Evolutionary conservation across 148 eudicot genomes (phyloP), one percentile per base, ranked within the genome.

Genomic region (Camellia lanceoleosa): DNA sequence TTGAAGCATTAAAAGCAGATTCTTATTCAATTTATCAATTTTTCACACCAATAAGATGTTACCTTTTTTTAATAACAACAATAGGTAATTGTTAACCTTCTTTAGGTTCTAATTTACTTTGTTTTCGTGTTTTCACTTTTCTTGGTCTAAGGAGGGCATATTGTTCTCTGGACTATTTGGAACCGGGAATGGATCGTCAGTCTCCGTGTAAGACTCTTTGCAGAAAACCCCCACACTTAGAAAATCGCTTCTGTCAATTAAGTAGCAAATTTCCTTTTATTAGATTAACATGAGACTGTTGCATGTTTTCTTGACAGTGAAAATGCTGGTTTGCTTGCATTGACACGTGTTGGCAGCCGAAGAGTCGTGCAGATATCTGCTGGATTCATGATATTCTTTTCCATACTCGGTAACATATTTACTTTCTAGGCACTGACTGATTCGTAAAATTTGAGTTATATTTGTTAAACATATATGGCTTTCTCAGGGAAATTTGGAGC

Each of bases 331-430:
- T 85, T 95, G 84, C 89, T 95, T 16, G 99, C 90, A 0, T 61
- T 95, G 80, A 95, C 97, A 55, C 93, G 94, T 56, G 99, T 93
- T 61, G 99, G 99, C 58, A 95, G 99, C 85, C 86, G 99, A 79
- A 89, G 99, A 71, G 99, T 95, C 44, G 95, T 66, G 30, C 97
- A 93, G 81, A 93, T 95, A 73, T 89, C 99, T 13, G 97, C 99
- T 47, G 95, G 91, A 0, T 95, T 95, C 81, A 95, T 95, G 99
- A 90, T 95, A 76, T 95, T 95, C 88, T 95, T 95, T 79, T 91
- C 99, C n/a, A 79, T 95, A 41, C 96, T 95, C 9, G 97, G 98
- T 90, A 80, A 84, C 74, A 81, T 51, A 12, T 42, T 81, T n/a
- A 0, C 2, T 9, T 16, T 60, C 42, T 72, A 19, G n/a, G 55